Evolutionary conservation across 1,284 basidiomycete genomes (phyloP), one percentile per base, ranked within the genome.

Genomic region (Irpex sp.): DNA sequence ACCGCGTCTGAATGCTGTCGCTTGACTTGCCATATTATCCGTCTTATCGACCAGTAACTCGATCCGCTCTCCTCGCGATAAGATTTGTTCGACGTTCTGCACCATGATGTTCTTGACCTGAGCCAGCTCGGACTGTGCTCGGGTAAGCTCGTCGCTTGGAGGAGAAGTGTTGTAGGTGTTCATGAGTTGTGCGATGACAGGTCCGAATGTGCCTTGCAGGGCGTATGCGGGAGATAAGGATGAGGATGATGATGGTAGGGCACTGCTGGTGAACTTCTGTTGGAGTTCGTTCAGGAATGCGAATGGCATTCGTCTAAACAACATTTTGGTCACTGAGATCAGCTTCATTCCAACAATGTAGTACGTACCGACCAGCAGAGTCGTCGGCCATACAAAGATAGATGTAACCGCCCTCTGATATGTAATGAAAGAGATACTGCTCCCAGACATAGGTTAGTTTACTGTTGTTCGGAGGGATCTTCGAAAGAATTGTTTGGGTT

Each of bases 41-140:
- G 97, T 99, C 83, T 98, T 96, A 81, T 98, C 95, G 53, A 99
- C 92, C 50, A 99, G 83, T 19, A 98, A 81, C 74, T 98, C 97
- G 70, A 99, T 95, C 61, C 97, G 84, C 75, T 99, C 97, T 6
- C 97, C 97, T 49, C 97, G 83, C 62, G 86, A 91, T 47, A 99
- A 83, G 68, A 99, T 97, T 76, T 95, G 92, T 76, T 96, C 94
- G 64, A 97, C 94, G 74, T 96, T 96, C 76, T 95, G 92, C 47
- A 97, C 95, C 95, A 98, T 97, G 76, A 98, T 95, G 70, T 97
- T 92, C 76, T 98, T 98, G 57, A 97, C 95, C 70, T 95, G 92
- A 65, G 91, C 90, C 36, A 99, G 83, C 73, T 99, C 96, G 7
- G 84, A 84, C 73, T 96, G 95, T 1, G 97, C 97, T 66, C 93